Base-by-base conservation (phyloP, 2,329 filamentous ascomycete species). In the Pseudocercospora pini-densiflorae region DNA sequence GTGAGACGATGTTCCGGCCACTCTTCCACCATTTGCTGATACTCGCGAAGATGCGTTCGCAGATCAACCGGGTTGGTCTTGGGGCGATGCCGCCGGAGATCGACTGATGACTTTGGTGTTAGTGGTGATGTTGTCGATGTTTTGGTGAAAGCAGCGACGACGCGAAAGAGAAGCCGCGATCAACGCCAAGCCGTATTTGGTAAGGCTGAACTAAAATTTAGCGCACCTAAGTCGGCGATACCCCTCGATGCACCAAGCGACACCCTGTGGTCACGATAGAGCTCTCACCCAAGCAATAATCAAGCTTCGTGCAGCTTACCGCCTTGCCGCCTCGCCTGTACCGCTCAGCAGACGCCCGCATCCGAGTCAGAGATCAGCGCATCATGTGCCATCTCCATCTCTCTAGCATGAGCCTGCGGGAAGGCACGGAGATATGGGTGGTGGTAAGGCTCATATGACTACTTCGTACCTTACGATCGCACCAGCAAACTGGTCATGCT, bases 381-480 rank as follows among this genome's bases (percentile, higher is more conserved):
- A 24, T 27, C 21, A 24, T 24, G 51, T 29, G 21, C 51, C 23
- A 12, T 51, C 23, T 24, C 8, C 51, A 29, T n/a, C 51, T 29
- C 49, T 54, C 4, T 24, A 6, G 49, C 49, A 24, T 21, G 19
- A 10, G 5, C 54, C n/a, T n/a, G 31, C 55, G 55, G 55, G 55
- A 58, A 43, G 55, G 19, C 31, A 40, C 55, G 55, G 55, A 40
- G 16, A 27, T 24, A 23, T 40, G n/a, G 31, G 55, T 14, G 53
- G 27, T 14, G 24, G 27, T 14, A 9, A 57, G 53, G 53, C 53
- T 57, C 53, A 57, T 57, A 57, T 57, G 53, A 57, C 31, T 36
- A 27, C 24, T n/a, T n/a, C n/a, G n/a, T n/a, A n/a, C n/a, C n/a
- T n/a, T 7, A n/a, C 54, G 6, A 33, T 12, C 29, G 36, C 36